These are phyloP conservation scores for Vitis labrusca DNA, from an alignment of 164 flowering plant species.

Conservation along the genomic window DNA sequence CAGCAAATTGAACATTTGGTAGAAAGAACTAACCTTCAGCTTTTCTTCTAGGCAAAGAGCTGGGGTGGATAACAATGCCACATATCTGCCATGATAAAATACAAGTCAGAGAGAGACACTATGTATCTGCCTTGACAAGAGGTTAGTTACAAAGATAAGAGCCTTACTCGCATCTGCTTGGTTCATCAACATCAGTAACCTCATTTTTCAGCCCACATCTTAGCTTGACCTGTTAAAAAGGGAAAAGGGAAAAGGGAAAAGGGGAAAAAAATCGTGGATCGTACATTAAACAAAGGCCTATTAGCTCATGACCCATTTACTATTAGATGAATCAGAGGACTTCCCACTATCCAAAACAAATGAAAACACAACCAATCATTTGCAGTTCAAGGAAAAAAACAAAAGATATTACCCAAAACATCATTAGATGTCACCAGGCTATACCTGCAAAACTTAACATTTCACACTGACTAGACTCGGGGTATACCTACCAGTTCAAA, in stretches of 20 bases:
- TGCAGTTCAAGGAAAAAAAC: neutral
- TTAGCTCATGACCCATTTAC: neutral
- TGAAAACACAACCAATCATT: neutral
- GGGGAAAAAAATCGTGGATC: neutral
- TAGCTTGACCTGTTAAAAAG: constrained; percentile 66
- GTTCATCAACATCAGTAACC: constrained; percentile 87
- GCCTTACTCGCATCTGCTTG: constrained; percentile 98
- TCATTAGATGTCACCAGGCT: neutral
- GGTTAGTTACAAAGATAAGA: neutral
- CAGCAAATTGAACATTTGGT: neutral
- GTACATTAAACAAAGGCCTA: neutral
- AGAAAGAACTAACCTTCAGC: constrained; percentile 57
- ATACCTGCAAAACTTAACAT: too few relatives aligned
- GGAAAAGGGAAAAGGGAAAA: neutral
- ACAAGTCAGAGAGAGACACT: neutral
- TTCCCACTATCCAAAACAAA: too few relatives aligned
- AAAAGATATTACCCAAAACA: neutral
- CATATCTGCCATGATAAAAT: constrained; percentile 55
- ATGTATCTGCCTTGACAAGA: neutral
- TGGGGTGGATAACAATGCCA: constrained; percentile 81
- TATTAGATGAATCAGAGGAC: neutral
- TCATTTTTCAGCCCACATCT: constrained; percentile 92
- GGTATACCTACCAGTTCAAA: neutral
- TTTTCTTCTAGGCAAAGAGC: constrained; percentile 72
- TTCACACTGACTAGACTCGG: neutral